These are phyloP conservation scores for Starmerella powellii DNA, from an alignment of 805 yeast genomes.

Conservation along the genomic window DNA sequence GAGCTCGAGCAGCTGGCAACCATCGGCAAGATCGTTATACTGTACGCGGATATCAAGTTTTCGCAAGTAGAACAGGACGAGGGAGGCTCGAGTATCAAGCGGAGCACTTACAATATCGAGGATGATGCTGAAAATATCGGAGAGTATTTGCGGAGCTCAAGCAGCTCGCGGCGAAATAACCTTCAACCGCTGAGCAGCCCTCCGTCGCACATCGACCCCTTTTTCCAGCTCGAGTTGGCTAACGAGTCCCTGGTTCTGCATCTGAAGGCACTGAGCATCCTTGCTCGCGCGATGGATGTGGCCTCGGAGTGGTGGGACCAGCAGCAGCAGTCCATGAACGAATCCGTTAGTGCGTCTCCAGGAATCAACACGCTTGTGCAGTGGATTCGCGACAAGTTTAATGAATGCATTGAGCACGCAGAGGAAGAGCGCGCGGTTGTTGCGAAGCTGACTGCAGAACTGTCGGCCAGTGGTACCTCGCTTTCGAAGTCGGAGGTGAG, in stretches of 20 bases:
- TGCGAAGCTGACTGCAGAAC: constrained; percentile 14
- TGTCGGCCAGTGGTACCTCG: constrained; percentile 7
- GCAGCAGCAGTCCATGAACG: constrained; percentile 16
- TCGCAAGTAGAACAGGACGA: constrained; percentile 50
- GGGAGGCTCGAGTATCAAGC: constrained; percentile 28
- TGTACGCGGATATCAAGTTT: constrained; percentile 85
- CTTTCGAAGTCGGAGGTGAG: constrained; percentile 25
- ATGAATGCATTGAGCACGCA: constrained; percentile 80
- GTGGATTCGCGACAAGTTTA: constrained; percentile 82
- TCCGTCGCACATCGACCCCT: constrained; percentile 12
- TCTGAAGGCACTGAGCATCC: constrained; percentile 66
- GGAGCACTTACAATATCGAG: constrained; percentile 15
- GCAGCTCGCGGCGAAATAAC: background rate
- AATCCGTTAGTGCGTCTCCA: constrained; percentile 38
- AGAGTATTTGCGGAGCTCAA: no score
- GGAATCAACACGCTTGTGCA: constrained; percentile 47
- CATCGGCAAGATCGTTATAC: constrained; percentile 76
- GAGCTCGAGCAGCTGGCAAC: constrained; percentile 67
- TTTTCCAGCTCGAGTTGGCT: constrained; percentile 30
- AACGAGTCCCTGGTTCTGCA: constrained; percentile 81
- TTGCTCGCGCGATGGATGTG: constrained; percentile 74
- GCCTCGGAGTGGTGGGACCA: constrained; percentile 83
- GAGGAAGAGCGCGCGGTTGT: constrained; percentile 54
- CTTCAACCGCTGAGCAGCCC: constrained; percentile 3
- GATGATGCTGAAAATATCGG: constrained; percentile 4